Conservation (phyloP, 2,329 filamentous ascomycete genomes). For the Blumeriella jaapii region DNA sequence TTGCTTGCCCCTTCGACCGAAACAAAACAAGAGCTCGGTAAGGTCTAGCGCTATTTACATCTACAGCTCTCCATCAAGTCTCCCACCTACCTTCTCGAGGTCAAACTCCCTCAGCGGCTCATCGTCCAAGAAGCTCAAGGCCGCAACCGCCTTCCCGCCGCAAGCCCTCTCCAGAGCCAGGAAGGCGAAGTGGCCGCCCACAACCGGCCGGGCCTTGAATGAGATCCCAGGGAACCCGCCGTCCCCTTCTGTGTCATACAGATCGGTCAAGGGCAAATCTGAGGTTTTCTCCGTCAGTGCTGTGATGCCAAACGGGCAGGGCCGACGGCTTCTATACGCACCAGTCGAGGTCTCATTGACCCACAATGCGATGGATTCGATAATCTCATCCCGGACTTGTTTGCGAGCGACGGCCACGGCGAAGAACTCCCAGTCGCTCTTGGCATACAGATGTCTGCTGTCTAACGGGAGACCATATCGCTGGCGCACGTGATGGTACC, state of each 20-base stretch:
- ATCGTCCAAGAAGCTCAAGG: constrained; percentile 39
- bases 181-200: constrained; percentile 78
- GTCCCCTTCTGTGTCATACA: constrained; percentile 69
- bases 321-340: constrained; percentile 25
- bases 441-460: constrained; percentile 71
- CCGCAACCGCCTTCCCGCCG: constrained; percentile 52
- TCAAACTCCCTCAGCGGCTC: constrained; percentile 12
- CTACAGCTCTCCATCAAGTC: constrained; percentile 18
- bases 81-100: constrained; percentile 1
- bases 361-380: constrained; percentile 66
- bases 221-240: constrained; percentile 63
- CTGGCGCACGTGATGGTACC: constrained; percentile 71
- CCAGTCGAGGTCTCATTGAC: constrained; percentile 68
- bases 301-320: constrained; percentile 12
- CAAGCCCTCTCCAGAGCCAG: constrained; percentile 73
- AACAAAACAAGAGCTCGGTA: too few relatives aligned
- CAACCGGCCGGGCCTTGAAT: constrained; percentile 74
- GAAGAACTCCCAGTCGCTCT: constrained; percentile 88
- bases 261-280: constrained; percentile 67
- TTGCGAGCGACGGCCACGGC: constrained; percentile 67
- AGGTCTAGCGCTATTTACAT: too few relatives aligned
- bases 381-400: constrained; percentile 56
- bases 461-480: constrained; percentile 76
- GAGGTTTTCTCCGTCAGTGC: constrained; percentile 3
- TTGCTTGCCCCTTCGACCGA: too few relatives aligned